These are phyloP conservation scores for Tylopilus rubrobrunneus DNA, from an alignment of 768 basidiomycete species.

Conservation along the genomic window DNA sequence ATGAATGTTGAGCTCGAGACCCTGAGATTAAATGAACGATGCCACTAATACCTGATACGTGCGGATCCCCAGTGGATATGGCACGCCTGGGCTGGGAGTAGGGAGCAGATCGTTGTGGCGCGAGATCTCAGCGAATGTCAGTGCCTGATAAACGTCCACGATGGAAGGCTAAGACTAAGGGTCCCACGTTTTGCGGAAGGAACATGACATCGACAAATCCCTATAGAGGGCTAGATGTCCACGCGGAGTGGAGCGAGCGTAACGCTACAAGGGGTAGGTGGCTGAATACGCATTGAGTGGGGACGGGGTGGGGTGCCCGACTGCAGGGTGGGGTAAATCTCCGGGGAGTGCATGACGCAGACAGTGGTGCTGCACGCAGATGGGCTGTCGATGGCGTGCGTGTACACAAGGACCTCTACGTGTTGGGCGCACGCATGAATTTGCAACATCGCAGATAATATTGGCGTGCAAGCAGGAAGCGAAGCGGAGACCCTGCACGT, in stretches of 20 bases:
- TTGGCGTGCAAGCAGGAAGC: neutral
- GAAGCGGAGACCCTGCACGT: conserved; percentile 2
- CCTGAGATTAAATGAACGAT: conserved; percentile 10
- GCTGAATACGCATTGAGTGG: neutral
- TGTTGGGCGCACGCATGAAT: conserved; percentile 3
- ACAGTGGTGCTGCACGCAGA: neutral
- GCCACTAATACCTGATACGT: conserved; percentile 6
- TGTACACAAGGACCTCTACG: neutral
- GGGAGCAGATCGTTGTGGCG: conserved; percentile 10
- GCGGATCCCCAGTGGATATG: conserved; percentile 2
- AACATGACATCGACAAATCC: conserved; percentile 7
- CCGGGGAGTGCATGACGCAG: neutral
- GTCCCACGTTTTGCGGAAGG: conserved; percentile 10
- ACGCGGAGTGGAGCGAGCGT: conserved; percentile 17
- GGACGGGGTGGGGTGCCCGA: neutral
- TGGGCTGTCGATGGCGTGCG: neutral
- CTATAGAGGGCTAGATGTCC: conserved; percentile 3
- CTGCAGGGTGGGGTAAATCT: conserved; percentile 18
- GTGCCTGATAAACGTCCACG: conserved; percentile 10
- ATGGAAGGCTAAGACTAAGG: neutral
- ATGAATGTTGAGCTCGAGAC: conserved; percentile 8
- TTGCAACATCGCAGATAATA: conserved; percentile 6
- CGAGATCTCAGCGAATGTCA: conserved; percentile 25
- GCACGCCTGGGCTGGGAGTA: neutral
- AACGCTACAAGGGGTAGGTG: neutral